phyloP scores from a whole-genome alignment of 192 early-diverging fungal genomes.

The Backusella circina region DNA sequence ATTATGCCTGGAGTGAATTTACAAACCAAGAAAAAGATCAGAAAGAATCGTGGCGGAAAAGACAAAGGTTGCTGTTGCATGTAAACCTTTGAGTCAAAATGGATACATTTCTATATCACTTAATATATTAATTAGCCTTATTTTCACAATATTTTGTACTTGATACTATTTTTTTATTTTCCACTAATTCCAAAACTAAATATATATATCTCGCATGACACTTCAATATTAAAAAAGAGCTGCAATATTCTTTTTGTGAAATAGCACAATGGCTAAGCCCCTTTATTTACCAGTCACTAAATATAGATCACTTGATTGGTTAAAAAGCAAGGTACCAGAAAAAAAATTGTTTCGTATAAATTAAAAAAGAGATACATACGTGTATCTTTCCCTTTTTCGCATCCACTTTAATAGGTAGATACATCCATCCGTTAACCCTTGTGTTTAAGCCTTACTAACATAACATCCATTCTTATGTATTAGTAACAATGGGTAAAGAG shows the following conservation, averaged over 20 bases:
- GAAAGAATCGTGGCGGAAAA: not conserved
- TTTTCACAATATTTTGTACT: not conserved
- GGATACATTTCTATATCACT: not conserved
- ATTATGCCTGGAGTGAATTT: not conserved
- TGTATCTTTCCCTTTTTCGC: not conserved
- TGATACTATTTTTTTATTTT: not conserved
- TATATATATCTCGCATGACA: not conserved
- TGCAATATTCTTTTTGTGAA: not conserved
- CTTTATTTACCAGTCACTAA: not conserved
- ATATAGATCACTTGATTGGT: not conserved
- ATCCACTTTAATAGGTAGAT: not conserved
- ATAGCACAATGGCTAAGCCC: too few relatives aligned
- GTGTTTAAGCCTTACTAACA: not conserved
- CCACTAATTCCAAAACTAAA: not conserved
- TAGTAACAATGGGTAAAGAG: constrained; percentile 56
- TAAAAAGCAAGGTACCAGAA: not conserved
- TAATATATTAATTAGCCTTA: not conserved
- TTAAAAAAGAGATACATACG: not conserved
- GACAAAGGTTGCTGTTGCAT: not conserved
- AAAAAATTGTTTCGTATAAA: constrained; percentile 1
- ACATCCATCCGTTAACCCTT: not conserved
- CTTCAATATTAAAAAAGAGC: not conserved
- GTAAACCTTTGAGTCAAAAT: not conserved
- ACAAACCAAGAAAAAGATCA: not conserved
- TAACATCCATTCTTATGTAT: not conserved